Base-by-base conservation (phyloP, 192 early-diverging fungal species). In the Backusella australiensis region DNA sequence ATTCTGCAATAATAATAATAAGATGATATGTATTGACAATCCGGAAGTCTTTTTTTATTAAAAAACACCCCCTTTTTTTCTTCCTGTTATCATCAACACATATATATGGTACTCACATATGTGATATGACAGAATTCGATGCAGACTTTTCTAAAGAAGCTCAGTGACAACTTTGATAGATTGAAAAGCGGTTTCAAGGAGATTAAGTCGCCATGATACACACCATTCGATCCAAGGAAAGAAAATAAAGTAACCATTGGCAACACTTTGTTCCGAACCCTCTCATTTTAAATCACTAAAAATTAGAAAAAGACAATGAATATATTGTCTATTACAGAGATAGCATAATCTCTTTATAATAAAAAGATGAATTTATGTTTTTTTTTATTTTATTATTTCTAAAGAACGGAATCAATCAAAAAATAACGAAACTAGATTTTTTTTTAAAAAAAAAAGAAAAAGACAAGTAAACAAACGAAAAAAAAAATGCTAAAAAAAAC, bases 51-150 rank as follows among this genome's bases (percentile, higher is more conserved):
- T 53, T 53, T 53, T 53, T 53, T 44, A 17, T 44, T 44, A 44
- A 53, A 53, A 53, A 53, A 23, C 5, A 21, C 6, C 15, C 9
- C 38, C 38, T 39, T 39, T 44, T 44, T 44, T 14, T 44, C 14
- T 15, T 44, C 42, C 11, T 39, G 8, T 39, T 39, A 6, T 39
- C 38, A 39, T 39, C 41, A 38, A 17, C 19, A 3, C 69, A 96
- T 96, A 32, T 32, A 32, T 32, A 32, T 32, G 95, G 87, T 92
- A 26, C 98, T 98, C 86, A 93, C 92, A 81, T 32, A 32, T 94
- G 98, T 84, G 96, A 95, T 78, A 98, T 97, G 97, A 92, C 94
- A 11, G 80, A 86, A 17, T 98, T 99, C 82, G 90, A 90, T 75
- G 79, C 85, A 36, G 91, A 92, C 70, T 97, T 98, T 78, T 90